Base-by-base conservation (phyloP, 169 alveolate genomes). In the Plasmodium adleri region DNA sequence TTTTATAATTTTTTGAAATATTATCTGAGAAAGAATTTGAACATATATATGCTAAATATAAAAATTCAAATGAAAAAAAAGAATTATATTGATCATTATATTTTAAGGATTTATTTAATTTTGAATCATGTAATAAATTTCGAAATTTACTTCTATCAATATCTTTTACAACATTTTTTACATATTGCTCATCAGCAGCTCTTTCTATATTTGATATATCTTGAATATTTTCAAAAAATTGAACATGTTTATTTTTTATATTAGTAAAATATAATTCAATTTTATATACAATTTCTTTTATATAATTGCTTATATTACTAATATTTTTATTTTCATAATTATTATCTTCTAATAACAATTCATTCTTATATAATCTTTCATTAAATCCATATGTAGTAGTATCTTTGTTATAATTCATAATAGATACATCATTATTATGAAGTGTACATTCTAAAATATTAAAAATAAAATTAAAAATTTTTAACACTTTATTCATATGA, bases 1-100 rank as follows among this genome's bases (percentile, higher is more conserved):
- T n/a, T 45, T 83, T 83, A 26, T 70, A 67, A 47, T 52, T 70
- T 12, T 59, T 70, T 24, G 85, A 70, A 10, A 83, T 47, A 71
- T 83, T 49, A 15, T 83, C 91, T 45, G 85, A 68, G 39, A 83
- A 83, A 70, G 54, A 83, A 13, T 83, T 83, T 12, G 91, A 83
- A 45, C 91, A 83, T 17, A 71, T 49, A 72, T 70, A 83, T 63
- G 91, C 67, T 24, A 83, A 26, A 28, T 58, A 83, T 49, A 83
- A 20, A 59, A 83, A 83, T 47, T 70, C 91, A 32, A 83, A 50
- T 54, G 68, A 56, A 26, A 13, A 70, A 73, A 83, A 71, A 62
- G 39, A 68, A 2, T 73, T 56, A 60, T 83, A 50, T 24, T 83
- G 66, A 49, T 67, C 62, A 22, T 62, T 24, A 20, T 24, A 49